Base-by-base conservation (phyloP, 2,329 filamentous ascomycete species). In the Ascochyta fabae region DNA sequence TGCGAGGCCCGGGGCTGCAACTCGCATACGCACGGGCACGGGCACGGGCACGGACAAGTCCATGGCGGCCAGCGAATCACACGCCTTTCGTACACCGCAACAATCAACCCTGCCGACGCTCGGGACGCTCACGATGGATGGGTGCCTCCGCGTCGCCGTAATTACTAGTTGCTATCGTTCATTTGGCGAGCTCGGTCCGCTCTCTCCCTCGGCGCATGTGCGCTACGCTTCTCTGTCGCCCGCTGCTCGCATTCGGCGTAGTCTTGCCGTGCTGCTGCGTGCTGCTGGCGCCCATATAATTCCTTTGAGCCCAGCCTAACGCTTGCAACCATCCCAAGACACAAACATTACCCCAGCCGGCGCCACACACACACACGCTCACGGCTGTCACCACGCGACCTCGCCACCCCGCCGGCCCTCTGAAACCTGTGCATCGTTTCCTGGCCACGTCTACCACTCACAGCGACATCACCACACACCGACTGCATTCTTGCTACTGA, bases 171-270 rank as follows among this genome's bases (percentile, higher is more conserved):
- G 58, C 64, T 58, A 60, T 41, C 24, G 56, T 59, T 48, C 49
- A 58, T 60, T 61, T 58, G 61, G 54, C 42, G 33, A 63, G 60
- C 67, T 64, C 68, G 62, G 63, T 56, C 67, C 61, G 66, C 66
- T 58, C 58, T 47, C 54, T 39, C 53, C 45, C 60, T 64, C 56
- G 56, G 55, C 59, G 55, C 44, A 51, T 55, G 59, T 42, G 44
- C 36, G 54, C 55, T 46, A 27, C 49, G 38, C 38, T 52, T 22
- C 42, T 42, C 36, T 45, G 46, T 42, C 53, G 46, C 42, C 48
- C 42, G 44, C 48, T 38, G 42, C 51, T 47, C 38, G 47, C 53
- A 51, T 58, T 35, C 48, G 49, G 40, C 36, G 51, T 53, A 51
- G 51, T 55, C 41, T 26, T 52, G 49, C 48, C 27, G 44, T 40